Base-by-base conservation (phyloP, 2,329 filamentous ascomycete genomes). In the Alternaria atra region DNA sequence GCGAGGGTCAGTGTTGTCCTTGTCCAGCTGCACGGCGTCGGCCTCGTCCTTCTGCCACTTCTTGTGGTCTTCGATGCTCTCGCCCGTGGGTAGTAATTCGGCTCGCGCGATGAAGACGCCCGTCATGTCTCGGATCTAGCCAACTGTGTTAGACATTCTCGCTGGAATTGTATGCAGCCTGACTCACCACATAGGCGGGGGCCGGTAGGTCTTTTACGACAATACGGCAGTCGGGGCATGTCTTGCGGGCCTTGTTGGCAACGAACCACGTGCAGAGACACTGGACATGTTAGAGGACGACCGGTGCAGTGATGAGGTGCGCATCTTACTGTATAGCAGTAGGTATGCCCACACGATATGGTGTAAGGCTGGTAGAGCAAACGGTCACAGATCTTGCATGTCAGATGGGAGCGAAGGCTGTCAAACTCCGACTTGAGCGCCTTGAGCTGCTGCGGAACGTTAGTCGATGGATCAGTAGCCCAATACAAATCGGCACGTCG, bases 301-400 rank as follows among this genome's bases (percentile, higher is more conserved):
- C 32, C 53, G 17, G n/a, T 25, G 25, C 20, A 39, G 13, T 70
- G 78, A 17, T 17, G 29, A 20, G 8, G 32, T 32, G 44, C 27
- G 25, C 44, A 8, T 78, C 84, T 75, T 66, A 87, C 86, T 44
- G 85, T 87, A 73, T 91, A 91, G 79, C 89, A 91, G 77, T 90
- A 91, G 6, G 89, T 91, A 74, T 91, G 89, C 4, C 89, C 89
- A 69, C 89, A 91, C 6, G 83, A 83, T 53, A 91, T 83, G 17
- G 87, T 89, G 77, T 87, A 91, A 2, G 89, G 89, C 75, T 91
- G 89, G 77, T 90, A 91, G 51, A 91, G 83, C 50, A 89, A 84
- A 56, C 86, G 84, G 66, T 90, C 86, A 77, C 89, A 91, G 64
- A 91, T 88, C 65, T 88, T 88, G 80, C 89, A 91, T 58, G 87